A percentile compares a stretch with the other conserved stretches of the same genome.
Evolutionary conservation across 352 stramenopile species (phyloP).

Genomic region (Pythium phragmiticola): DNA sequence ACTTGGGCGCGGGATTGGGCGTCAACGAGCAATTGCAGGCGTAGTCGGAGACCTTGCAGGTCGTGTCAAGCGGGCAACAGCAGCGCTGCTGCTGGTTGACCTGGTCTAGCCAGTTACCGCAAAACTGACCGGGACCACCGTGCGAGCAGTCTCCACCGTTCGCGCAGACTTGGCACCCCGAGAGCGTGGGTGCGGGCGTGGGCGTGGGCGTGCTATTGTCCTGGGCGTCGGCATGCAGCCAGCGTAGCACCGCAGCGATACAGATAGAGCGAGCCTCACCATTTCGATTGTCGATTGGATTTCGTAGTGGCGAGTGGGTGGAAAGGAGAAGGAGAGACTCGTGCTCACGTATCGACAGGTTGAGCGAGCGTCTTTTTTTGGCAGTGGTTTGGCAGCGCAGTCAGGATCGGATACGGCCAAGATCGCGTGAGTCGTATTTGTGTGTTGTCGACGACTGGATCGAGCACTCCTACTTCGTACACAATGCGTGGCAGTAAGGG

Average conservation of each 20-base stretch:
- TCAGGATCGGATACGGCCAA: no score
- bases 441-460: no score
- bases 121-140: conserved; percentile 31
- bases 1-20: background rate
- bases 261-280: background rate
- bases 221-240: background rate
- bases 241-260: background rate
- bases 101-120: conserved; percentile 32
- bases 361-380: no score
- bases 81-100: conserved; percentile 26
- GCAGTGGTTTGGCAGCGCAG: no score
- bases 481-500: no score
- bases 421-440: no score
- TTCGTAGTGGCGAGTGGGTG: no score
- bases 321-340: no score
- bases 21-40: conserved; percentile 22
- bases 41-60: conserved; percentile 27
- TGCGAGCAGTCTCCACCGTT: conserved; percentile 26
- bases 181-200: conserved; percentile 4
- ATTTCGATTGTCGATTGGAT: no score
- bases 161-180: conserved; percentile 32
- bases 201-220: background rate
- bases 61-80: conserved; percentile 30
- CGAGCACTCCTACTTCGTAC: no score
- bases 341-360: no score